Evolutionary conservation across 805 yeast genomes (phyloP).

Genomic region (Yarrowia sp.): DNA sequence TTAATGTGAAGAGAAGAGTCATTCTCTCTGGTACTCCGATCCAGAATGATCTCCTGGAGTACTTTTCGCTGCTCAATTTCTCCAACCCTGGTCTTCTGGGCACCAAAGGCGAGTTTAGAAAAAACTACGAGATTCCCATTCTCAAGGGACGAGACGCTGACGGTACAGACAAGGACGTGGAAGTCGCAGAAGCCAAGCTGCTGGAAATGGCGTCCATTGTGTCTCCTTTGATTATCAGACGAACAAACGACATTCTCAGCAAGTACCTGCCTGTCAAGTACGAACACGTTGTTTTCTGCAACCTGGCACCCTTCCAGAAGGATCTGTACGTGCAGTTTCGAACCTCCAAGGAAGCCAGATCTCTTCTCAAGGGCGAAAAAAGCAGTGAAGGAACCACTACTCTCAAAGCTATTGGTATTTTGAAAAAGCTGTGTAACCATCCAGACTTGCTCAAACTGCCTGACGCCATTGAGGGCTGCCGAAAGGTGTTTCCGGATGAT

Average conservation of each 20-base stretch:
- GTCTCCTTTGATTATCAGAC: constrained; percentile 83
- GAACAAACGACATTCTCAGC: constrained; percentile 91
- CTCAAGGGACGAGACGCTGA: constrained; percentile 84
- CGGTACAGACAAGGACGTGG: constrained; percentile 75
- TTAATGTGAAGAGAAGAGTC: constrained; percentile 82
- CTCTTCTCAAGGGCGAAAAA: constrained; percentile 45
- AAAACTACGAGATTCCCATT: constrained; percentile 76
- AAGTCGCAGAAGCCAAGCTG: constrained; percentile 64
- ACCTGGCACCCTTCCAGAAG: constrained; percentile 72
- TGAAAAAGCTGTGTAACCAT: constrained; percentile 90
- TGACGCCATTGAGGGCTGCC: constrained; percentile 71
- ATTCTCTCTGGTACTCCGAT: constrained; percentile 95
- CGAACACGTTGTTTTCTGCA: constrained; percentile 94
- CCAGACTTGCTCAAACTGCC: constrained; percentile 80
- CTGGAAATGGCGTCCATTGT: constrained; percentile 70
- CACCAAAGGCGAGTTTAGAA: constrained; percentile 74
- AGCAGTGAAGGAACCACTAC: constrained; percentile 61
- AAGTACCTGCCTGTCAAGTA: constrained; percentile 93
- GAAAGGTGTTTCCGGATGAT: constrained; percentile 61
- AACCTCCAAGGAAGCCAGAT: constrained; percentile 71
- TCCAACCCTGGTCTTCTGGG: constrained; percentile 95
- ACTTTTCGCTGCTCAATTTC: constrained; percentile 82
- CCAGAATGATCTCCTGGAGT: constrained; percentile 91
- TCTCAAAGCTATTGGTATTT: constrained; percentile 78
- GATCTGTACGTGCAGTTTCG: constrained; percentile 68